Base-by-base conservation (phyloP, 805 yeast genomes). In the Cyberlindnera veronae region DNA sequence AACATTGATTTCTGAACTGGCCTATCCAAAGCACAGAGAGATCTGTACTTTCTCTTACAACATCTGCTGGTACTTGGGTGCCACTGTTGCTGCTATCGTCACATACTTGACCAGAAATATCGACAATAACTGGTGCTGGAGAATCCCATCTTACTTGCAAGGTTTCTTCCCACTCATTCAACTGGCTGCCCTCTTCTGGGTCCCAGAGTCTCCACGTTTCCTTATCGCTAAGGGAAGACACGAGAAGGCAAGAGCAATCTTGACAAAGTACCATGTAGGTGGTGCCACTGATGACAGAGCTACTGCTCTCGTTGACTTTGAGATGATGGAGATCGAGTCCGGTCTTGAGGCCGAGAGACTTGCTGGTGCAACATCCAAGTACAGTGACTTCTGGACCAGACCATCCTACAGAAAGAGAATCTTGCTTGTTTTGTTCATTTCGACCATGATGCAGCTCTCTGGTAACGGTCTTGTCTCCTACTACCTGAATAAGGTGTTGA, bases 161-260 rank as follows among this genome's bases (percentile, higher is more conserved):
- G 74, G 68, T 29, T 51, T 63, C 8, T 59, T 70, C 44, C 79
- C 82, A 2, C 23, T 66, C 3, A 14, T 70, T 24, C 78, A 72
- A 50, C 50, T 65, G 15, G 36, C 65, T 28, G 5, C 44, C 3
- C 50, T 65, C n/a, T 41, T 65, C 29, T 64, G 36, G 36, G 58
- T 70, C 40, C 79, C 79, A 16, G 78, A 73, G 54, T 66, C 72
- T 14, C 78, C 78, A 45, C 61, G 78, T 52, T 74, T 42, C 53
- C 62, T 62, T 34, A 50, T 72, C 38, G 57, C 65, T 18, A 64
- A 62, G 44, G 74, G 71, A 21, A 58, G 63, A 42, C 39, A 53
- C 30, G 72, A 64, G 3, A 57, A 71, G 41, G 80, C 79, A n/a
- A 58, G 60, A 42, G 49, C 42, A 2, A 50, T 74, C 18, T 62